Evolutionary conservation across 192 early-diverging fungal species (phyloP).

Genomic region (Coemansia sp.): DNA sequence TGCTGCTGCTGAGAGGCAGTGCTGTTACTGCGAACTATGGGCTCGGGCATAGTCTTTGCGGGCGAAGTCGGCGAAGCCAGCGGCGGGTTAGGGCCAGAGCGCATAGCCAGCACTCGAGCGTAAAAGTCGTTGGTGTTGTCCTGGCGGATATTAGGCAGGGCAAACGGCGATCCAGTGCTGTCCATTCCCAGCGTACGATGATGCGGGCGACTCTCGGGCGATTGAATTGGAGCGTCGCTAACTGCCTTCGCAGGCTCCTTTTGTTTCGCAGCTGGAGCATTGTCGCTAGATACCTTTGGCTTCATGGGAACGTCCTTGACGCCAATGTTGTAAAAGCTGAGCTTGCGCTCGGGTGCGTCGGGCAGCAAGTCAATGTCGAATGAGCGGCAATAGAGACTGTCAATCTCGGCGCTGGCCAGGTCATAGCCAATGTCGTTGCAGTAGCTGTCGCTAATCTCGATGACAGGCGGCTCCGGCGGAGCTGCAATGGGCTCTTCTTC

Average conservation of each 20-base stretch:
- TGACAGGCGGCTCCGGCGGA: background rate
- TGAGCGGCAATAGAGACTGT: constrained; percentile 29
- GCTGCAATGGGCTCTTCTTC: constrained; percentile 6
- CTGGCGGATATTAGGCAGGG: constrained; percentile 25
- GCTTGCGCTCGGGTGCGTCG: constrained; percentile 34
- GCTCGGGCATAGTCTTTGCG: constrained; percentile 1
- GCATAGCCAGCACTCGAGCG: constrained; percentile 27
- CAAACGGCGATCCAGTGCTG: constrained; percentile 1
- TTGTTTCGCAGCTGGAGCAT: background rate
- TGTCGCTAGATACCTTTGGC: constrained; percentile 5
- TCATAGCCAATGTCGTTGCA: constrained; percentile 39
- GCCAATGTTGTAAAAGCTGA: constrained; percentile 37
- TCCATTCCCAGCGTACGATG: constrained; percentile 7
- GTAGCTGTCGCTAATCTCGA: constrained; percentile 27
- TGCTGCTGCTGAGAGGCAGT: constrained; percentile 15
- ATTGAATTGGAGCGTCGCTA: background rate
- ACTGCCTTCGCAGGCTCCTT: background rate
- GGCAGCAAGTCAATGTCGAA: constrained; percentile 48
- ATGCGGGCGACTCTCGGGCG: background rate
- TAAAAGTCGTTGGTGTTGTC: constrained; percentile 23
- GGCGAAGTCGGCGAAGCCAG: background rate
- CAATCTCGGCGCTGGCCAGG: constrained; percentile 23
- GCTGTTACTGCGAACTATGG: background rate
- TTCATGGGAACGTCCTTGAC: constrained; percentile 19
- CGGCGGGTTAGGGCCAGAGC: constrained; percentile 3